Base-by-base conservation (phyloP, 1,139 yeast species). In the Suhomyces ambrosiae region DNA sequence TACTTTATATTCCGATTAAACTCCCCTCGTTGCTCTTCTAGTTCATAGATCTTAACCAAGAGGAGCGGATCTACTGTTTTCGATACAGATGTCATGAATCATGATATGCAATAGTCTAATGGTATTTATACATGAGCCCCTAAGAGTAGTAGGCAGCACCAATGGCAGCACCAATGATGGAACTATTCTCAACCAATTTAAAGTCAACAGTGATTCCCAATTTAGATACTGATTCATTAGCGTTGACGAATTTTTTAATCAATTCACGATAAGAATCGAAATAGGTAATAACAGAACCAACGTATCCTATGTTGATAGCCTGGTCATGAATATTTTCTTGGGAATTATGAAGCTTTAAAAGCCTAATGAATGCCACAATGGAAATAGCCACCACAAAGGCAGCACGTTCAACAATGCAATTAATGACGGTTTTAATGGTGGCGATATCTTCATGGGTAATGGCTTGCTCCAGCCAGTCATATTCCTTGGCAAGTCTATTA, bases 151-250 rank as follows among this genome's bases (percentile, higher is more conserved):
- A 68, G 12, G 76, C 76, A 29, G 76, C 76, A 9, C 75, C 76
- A 35, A 71, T 71, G 18, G 77, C 76, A 32, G 76, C 73, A 4
- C 77, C 77, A 23, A 70, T 65, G 24, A 71, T 60, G 12, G 76
- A 69, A 49, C 76, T 70, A 45, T 71, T 56, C 23, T 65, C 69
- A 36, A 71, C 61, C 38, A 61, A 55, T 50, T 61, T 62, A 42
- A 71, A 66, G 35, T 66, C 70, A 25, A 71, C 65, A 11, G 50
- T 47, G 19, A 67, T 48, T 8, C 61, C 60, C 52, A 61, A 45
- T 4, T 47, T 46, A 34, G 47, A 43, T n/a, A 65, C 54, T 17
- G 53, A 60, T 7, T 55, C 57, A 44, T 61, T 54, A 6, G 48
- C 53, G 43, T 69, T 68, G 25, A 70, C 60, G 40, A 44, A 60